phyloP scores from a whole-genome alignment of 176 grass and related monocot genomes.

The Paspalum notatum region DNA sequence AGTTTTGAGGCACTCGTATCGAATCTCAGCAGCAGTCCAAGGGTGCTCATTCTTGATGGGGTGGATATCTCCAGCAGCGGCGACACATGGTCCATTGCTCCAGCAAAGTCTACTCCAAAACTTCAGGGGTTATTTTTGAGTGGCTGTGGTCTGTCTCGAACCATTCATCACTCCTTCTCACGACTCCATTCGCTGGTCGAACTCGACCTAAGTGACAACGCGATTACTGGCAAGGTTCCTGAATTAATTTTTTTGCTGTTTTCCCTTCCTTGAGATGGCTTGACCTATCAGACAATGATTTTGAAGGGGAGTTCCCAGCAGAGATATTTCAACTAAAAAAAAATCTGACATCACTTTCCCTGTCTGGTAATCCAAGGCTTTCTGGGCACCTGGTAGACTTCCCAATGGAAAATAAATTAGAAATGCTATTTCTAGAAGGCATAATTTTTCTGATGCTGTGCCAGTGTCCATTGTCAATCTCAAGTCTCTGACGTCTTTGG shows the following conservation, averaged over 20 bases:
- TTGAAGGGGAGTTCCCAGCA: conserved; percentile 27
- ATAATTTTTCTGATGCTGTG: neutral
- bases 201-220: neutral
- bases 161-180: conserved; percentile 29
- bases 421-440: neutral
- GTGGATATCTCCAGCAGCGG: conserved; percentile 28
- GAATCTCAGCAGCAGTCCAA: conserved; percentile 40
- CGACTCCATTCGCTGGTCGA: neutral
- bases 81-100: conserved; percentile 26
- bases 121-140: neutral
- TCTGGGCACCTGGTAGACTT: neutral
- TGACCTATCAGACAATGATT: neutral
- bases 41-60: conserved; percentile 24
- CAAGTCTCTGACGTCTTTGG: neutral
- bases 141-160: conserved; percentile 3
- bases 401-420: neutral
- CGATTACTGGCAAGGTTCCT: neutral
- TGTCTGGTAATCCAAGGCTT: conserved; percentile 7
- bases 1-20: neutral
- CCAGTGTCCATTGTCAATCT: neutral
- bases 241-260: neutral
- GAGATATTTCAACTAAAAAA: conserved; percentile 11
- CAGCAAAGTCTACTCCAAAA: neutral
- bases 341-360: neutral
- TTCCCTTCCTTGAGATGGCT: neutral